Base-by-base conservation (phyloP, 306 rosid species). In the Herpetospermum pedunculosum region DNA sequence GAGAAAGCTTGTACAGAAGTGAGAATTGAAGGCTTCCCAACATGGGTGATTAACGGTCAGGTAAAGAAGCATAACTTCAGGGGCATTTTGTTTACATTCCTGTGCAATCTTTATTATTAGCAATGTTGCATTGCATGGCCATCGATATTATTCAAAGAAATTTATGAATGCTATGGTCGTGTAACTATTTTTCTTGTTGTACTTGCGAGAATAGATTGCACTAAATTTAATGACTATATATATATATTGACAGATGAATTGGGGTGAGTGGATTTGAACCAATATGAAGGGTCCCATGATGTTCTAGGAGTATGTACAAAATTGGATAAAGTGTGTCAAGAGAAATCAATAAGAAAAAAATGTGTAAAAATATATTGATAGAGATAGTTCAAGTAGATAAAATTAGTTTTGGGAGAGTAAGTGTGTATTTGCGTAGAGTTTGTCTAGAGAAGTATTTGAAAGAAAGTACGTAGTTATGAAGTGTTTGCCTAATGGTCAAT, bases 11-110 rank as follows among this genome's bases (percentile, higher is more conserved):
- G 99, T 72, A 2, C 80, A 75, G 95, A 83, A 4, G 90, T 80
- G 68, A 77, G 80, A 77, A 81, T 94, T 62, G 96, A 89, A 78
- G 99, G 99, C 80, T 94, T 94, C 68, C 99, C 99, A 9, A 85
- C 89, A 0, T 89, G 99, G 97, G 78, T 83, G 77, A 91, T 91
- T 16, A 89, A 89, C 57, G 97, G 92, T 19, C 78, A 89, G 96
- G 99, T 91, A 79, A 75, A 81, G n/a, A 78, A 75, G 48, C 50
- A 23, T 10, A n/a, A 15, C 46, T 49, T 4, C 25, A 53, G 23
- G 47, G 10, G 44, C 29, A 46, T 16, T 28, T 40, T 26, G 2
- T 32, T 26, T 37, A 63, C 70, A 15, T 63, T 63, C 16, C 58
- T 47, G 11, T 4, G 18, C 60, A 49, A 49, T n/a, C 15, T 48